Base-by-base conservation (phyloP, 495 filamentous ascomycete genomes). In the Hyaloscypha variabilis region DNA sequence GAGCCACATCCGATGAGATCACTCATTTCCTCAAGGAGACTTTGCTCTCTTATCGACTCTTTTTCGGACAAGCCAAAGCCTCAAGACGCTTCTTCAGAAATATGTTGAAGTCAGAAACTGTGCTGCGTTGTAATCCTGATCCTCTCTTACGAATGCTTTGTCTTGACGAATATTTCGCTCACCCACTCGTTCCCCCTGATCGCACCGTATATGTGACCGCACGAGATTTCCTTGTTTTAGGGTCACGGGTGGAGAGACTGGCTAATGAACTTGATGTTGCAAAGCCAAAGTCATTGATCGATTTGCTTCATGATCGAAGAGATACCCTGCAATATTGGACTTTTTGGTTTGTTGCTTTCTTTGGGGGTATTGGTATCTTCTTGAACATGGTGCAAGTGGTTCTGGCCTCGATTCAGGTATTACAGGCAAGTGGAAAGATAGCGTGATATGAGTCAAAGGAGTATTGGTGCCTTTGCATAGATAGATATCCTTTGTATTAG, bases 261-360 rank as follows among this genome's bases (percentile, higher is more conserved):
- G 53, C 53, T 56, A 29, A 24, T 56, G 53, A 56, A 29, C 25
- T 56, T 24, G 26, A 29, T 14, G 25, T 6, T 29, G 19, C 53
- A 29, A 56, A 56, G 53, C 53, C 53, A n/a, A 56, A 56, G 25
- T 56, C 53, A 29, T 56, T 24, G 53, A 56, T 24, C n/a, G 53
- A 11, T 29, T 29, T 56, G 13, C n/a, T 56, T 29, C 53, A 29
- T 29, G 53, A 56, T 29, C n/a, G 53, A 29, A 24, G 53, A 56
- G 53, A 56, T 56, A 56, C n/a, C 13, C 53, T 29, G 53, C 53
- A 56, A 29, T 56, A 56, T 26, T 56, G 53, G 53, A 56, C 25
- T 25, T 56, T 56, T 29, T 56, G 53, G 53, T 29, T 56, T 56
- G 53, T 56, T 56, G 53, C 25, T 24, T 24, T 11, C 26, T n/a